Evolutionary conservation across 73 alveolate species (phyloP).

Genomic region (Breviolum minutum): DNA sequence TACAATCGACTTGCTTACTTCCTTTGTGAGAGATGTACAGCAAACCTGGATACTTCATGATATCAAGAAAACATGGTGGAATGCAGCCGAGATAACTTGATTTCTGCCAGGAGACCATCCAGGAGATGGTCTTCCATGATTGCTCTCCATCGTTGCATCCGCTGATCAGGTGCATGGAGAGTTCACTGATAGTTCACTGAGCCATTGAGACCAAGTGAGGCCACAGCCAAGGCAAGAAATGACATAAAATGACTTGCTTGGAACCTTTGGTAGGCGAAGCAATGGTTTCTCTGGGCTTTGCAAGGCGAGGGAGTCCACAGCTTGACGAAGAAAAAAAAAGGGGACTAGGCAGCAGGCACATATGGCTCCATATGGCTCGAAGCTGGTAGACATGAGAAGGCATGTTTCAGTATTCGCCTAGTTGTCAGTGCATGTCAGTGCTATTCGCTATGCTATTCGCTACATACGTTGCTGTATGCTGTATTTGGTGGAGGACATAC

Average conservation of each 20-base stretch:
- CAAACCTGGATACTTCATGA: too few species aligned
- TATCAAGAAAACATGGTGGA: neutral
- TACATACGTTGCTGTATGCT: too few species aligned
- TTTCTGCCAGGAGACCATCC: constrained; percentile 16
- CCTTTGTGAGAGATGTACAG: too few species aligned
- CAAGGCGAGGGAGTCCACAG: constrained; percentile 10
- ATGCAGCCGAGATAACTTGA: neutral
- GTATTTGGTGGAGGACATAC: constrained; percentile 17
- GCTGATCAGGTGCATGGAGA: constrained; percentile 1
- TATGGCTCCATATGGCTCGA: too few species aligned
- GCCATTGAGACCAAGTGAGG: neutral
- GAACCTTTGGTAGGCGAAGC: neutral
- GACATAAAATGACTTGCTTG: neutral
- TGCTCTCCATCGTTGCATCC: constrained; percentile 36
- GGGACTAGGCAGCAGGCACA: too few species aligned
- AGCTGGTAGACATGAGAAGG: too few species aligned
- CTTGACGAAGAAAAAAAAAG: too few species aligned
- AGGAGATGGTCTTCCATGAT: constrained; percentile 30
- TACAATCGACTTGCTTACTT: too few species aligned
- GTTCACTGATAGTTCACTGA: neutral
- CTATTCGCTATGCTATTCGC: too few species aligned
- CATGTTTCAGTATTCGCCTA: too few species aligned
- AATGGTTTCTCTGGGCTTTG: constrained; percentile 19
- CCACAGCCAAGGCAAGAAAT: neutral
- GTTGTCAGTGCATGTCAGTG: too few species aligned